Evolutionary conservation across 306 rosid species (phyloP), one percentile per base, ranked within the genome.

Genomic region (Trifolium subterraneum): DNA sequence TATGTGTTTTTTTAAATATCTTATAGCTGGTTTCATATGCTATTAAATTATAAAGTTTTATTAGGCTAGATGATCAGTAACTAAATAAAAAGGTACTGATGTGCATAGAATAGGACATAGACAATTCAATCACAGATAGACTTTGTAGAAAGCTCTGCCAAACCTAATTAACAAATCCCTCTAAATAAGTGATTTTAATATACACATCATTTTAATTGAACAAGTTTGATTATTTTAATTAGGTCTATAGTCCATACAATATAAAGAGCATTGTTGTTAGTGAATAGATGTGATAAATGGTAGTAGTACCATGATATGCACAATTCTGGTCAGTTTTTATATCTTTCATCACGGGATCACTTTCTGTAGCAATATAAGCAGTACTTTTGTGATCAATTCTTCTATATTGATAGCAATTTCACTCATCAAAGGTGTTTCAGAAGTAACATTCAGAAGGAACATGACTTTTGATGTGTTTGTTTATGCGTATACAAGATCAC

Each of bases 101-200:
- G 73, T 50, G 70, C 69, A 31, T 82, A 41, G 29, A 67, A 81
- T 19, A 68, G 42, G 75, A 71, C 72, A 64, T 62, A 62, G 35
- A 62, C 13, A 62, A 64, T 25, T 38, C 51, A 64, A n/a, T 64
- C 68, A 16, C 10, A 18, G 10, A 64, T 38, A n/a, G 70, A 64
- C 70, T 41, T 36, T 63, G 68, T 59, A 9, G 8, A 16, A 64
- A 68, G 33, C 63, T 31, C 47, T 44, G n/a, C 10, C 14, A 56
- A 63, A 50, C 36, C 72, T 15, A 25, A 41, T 41, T 41, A 35
- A 33, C 10, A 64, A 64, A 64, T 64, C 48, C 38, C 44, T 23
- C 22, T 25, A 47, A 23, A 14, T 45, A 22, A 44, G 55, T 67
- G 39, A 67, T 67, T 42, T 42, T 8, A 44, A 25, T 44, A 25